Conservation (phyloP, 306 rosid species). For the Cucurbita maxima region DNA sequence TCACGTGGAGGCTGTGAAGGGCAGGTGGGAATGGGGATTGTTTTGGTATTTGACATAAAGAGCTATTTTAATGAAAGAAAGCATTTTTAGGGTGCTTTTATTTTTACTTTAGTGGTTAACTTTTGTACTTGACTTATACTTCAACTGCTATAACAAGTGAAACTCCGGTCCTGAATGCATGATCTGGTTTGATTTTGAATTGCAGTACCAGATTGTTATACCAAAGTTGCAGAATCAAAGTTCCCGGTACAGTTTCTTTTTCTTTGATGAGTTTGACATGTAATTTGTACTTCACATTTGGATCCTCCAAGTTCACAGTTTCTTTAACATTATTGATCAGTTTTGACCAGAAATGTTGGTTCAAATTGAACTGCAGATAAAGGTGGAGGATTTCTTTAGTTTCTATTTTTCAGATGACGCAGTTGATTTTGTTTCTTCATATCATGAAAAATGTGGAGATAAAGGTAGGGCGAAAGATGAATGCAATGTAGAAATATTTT, state of each 20-base stretch:
- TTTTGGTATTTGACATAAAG: background rate
- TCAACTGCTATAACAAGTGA: background rate
- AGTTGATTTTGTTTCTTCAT: slow-evolving; percentile 39
- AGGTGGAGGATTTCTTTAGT: slow-evolving; percentile 69
- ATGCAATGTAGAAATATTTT: background rate
- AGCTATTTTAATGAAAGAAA: background rate
- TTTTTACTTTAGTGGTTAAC: background rate
- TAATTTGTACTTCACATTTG: background rate
- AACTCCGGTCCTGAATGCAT: slow-evolving; percentile 9
- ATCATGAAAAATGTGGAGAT: slow-evolving; percentile 70
- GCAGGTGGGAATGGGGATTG: background rate
- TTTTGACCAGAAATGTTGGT: background rate
- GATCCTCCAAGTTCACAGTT: background rate
- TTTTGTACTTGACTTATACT: background rate
- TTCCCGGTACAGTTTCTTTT: slow-evolving; percentile 45
- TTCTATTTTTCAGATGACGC: slow-evolving; percentile 62
- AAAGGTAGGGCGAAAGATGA: slow-evolving; percentile 45
- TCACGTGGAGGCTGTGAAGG: background rate
- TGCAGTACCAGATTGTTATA: slow-evolving; percentile 69
- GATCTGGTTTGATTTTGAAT: slow-evolving; percentile 13
- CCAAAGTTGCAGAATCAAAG: slow-evolving; percentile 66
- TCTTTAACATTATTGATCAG: background rate
- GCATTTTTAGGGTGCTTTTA: background rate
- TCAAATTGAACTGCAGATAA: slow-evolving; percentile 48
- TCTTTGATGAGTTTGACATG: slow-evolving; percentile 5